Percentiles rank a stretch among this genome's conserved stretches.
phyloP scores from a whole-genome alignment of 495 filamentous ascomycete species.

The Parachaetomium inaequale region DNA sequence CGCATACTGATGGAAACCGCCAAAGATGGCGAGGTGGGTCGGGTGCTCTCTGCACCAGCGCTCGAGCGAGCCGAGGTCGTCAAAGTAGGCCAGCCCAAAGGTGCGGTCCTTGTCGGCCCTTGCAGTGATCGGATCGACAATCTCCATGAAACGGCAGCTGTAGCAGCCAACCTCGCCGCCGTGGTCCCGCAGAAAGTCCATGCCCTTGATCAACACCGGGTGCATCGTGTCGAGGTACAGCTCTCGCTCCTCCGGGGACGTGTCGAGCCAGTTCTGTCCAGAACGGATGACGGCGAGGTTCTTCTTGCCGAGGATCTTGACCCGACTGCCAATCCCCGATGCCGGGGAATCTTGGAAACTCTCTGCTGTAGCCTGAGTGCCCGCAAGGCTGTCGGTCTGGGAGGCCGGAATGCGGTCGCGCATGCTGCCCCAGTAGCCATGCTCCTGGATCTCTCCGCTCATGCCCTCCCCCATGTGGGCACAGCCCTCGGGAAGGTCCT shows the following conservation, averaged over 20 bases:
- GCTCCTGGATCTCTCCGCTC: not conserved
- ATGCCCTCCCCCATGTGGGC: not conserved
- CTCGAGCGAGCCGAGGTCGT: conserved; percentile 34
- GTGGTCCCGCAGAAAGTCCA: not conserved
- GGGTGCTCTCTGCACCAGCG: conserved; percentile 34
- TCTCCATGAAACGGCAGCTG: conserved; percentile 27
- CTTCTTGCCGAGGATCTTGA: not conserved
- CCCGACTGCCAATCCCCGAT: not conserved
- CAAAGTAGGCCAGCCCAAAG: conserved; percentile 35
- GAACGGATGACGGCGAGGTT: not conserved
- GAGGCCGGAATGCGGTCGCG: not conserved
- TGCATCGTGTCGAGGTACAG: conserved; percentile 2
- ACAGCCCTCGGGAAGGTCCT: not conserved
- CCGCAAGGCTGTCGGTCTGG: not conserved
- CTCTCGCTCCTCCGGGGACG: not conserved
- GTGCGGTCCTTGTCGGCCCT: conserved; percentile 29
- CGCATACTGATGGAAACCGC: conserved; percentile 33
- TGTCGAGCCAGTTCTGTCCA: not conserved
- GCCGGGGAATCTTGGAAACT: not conserved
- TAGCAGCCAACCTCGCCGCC: not conserved
- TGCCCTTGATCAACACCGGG: conserved; percentile 1
- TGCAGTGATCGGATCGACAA: conserved; percentile 20
- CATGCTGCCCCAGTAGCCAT: conserved; percentile 5
- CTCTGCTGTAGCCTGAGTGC: not conserved
- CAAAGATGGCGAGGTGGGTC: conserved; percentile 36